Evolutionary conservation across 164 flowering plant genomes (phyloP), one percentile per base, ranked within the genome.

Genomic region (Tetrastigma voinierianum): DNA sequence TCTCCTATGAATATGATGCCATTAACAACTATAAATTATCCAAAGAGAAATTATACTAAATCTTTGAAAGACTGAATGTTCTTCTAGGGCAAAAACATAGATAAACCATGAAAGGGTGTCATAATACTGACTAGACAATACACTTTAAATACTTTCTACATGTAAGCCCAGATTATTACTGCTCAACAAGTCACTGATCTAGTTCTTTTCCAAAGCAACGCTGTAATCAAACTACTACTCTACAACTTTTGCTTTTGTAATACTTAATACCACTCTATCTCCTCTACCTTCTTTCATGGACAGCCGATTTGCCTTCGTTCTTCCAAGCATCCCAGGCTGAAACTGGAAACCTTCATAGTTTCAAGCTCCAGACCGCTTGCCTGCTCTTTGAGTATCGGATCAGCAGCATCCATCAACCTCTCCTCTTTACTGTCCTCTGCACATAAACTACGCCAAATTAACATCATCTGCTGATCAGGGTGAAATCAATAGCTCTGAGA

Each of bases 251-350:
- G 77, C 65, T 11, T 64, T 49, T 8, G 72, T 74, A 66, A 86
- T 73, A 25, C 82, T 80, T 75, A 2, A 86, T 83, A 51, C n/a
- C 83, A 83, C 62, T 83, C 87, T 25, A 86, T 78, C 70, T 86
- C 87, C 70, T 84, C 87, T 0, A 69, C 65, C 80, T 70, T 86
- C 85, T 56, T 72, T 84, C 87, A 82, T 84, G 7, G 88, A 74
- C 24, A 88, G 88, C 58, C 86, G 72, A 21, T 82, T 63, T 86
- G 87, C 58, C 87, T 62, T 2, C 62, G 52, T 12, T 86, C 84
- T 62, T 86, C 86, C 71, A 84, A 74, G 71, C 90, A 86, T n/a
- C 81, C 70, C 43, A 51, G 0, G 90, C 87, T 43, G 64, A 57
- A 80, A 78, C 5, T 77, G 87, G 66, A 84, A 0, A 83, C 86